A percentile compares a stretch with the other conserved stretches of the same genome.
These are phyloP conservation scores for Mallotus repandus DNA, from an alignment of 441 rosid genomes.

Conservation along the genomic window DNA sequence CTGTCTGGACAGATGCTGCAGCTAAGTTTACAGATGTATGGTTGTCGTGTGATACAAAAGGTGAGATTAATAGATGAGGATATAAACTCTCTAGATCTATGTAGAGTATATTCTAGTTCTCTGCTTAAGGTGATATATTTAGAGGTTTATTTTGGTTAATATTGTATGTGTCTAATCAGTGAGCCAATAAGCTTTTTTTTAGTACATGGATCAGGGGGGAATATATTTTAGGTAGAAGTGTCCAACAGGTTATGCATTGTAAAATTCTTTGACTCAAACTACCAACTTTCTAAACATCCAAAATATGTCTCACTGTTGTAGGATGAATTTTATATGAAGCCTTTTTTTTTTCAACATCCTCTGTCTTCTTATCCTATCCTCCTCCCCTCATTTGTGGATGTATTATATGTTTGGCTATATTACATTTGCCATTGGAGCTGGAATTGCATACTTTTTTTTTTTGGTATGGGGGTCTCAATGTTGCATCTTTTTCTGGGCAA, in stretches of 20 bases:
- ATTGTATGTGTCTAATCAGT: not conserved
- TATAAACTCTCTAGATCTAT: not conserved
- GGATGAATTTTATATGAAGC: not conserved
- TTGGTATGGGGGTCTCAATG: too few species aligned
- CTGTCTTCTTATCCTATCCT: not conserved
- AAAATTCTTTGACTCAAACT: too few species aligned
- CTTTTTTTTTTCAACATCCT: not conserved
- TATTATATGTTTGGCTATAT: too few species aligned
- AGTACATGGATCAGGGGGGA: too few species aligned
- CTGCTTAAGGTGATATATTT: not conserved
- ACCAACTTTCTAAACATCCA: too few species aligned
- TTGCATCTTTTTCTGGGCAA: too few species aligned
- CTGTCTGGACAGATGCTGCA: constrained; percentile 65
- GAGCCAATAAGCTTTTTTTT: not conserved
- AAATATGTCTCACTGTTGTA: too few species aligned
- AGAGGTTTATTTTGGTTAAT: not conserved
- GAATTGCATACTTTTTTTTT: too few species aligned
- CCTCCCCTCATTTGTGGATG: too few species aligned
- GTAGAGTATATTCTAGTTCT: not conserved
- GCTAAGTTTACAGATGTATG: constrained; percentile 80
- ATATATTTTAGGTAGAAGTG: too few species aligned
- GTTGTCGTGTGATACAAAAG: constrained; percentile 87
- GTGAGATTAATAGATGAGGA: constrained; percentile 28
- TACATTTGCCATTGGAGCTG: too few species aligned
- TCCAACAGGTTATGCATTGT: too few species aligned